These are phyloP conservation scores for Kluyveromyces sp. DNA, from an alignment of 1,139 yeast genomes.

Conservation along the genomic window DNA sequence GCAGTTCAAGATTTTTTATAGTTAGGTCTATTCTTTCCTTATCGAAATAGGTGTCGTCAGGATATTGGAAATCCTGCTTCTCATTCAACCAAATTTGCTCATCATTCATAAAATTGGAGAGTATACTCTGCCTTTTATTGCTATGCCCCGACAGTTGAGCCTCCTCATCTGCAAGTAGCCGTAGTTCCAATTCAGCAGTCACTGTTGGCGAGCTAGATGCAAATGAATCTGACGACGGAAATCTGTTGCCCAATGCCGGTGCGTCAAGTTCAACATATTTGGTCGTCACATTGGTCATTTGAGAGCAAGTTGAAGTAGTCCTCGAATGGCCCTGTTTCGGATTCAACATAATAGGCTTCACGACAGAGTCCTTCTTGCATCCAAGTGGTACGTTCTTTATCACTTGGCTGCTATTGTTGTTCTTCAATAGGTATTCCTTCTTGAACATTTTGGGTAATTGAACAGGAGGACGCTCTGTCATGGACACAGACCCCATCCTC, in stretches of 20 bases:
- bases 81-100: slow-evolving; percentile 5
- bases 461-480: not conserved
- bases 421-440: slow-evolving; percentile 4
- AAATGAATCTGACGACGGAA: slow-evolving; percentile 3
- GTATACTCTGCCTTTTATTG: slow-evolving; percentile 3
- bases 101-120: slow-evolving; percentile 5
- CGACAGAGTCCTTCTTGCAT: not conserved
- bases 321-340: not conserved
- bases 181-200: not conserved
- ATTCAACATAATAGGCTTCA: no score
- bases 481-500: slow-evolving; percentile 8
- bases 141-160: not conserved
- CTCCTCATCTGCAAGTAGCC: not conserved
- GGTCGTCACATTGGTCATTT: not conserved
- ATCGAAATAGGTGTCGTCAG: slow-evolving; percentile 9
- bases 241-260: not conserved
- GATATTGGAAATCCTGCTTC: not conserved
- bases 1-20: slow-evolving; percentile 28
- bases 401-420: slow-evolving; percentile 4
- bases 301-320: not conserved
- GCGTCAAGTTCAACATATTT: slow-evolving; percentile 2
- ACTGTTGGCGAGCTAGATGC: slow-evolving; percentile 4
- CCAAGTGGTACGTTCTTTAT: not conserved
- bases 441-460: slow-evolving; percentile 4
- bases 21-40: slow-evolving; percentile 23